Base-by-base conservation (phyloP, 2,329 filamentous ascomycete genomes). In the Clarireedia sp. region DNA sequence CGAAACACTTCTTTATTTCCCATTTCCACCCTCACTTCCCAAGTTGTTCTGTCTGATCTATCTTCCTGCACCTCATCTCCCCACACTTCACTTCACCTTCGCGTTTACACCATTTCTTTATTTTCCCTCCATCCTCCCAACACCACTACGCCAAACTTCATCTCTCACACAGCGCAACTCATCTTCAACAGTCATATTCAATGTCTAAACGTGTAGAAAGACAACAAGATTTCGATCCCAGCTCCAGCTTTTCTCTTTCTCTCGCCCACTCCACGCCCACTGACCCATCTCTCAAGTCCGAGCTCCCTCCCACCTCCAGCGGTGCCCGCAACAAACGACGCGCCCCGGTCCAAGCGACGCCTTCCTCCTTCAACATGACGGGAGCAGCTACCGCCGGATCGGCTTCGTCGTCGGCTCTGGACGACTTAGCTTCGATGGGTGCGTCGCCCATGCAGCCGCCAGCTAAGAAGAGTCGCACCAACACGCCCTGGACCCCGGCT, bases 401-500 rank as follows among this genome's bases (percentile, higher is more conserved):
- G 3, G 12, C 29, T 10, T 33, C 29, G 10, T 33, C 29, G 29
- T 33, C 29, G 3, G 29, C 29, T 3, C 29, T 33, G 29, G 29
- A 33, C 10, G 29, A 33, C 29, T 33, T 33, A 9, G n/a, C n/a
- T n/a, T 33, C 29, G 10, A 14, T 33, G 29, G 29, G 29, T 33
- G 29, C 29, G 29, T 9, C 10, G 29, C 29, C 29, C 10, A 74
- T 75, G 66, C 70, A 69, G 26, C 81, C 82, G 1, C 82, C 83
- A 6, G 77, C 81, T 48, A 99, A 97, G 76, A 96, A 96, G 76
- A 94, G 90, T 66, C 81, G 94, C 58, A 97, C 94, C n/a, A 99
- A 99, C 69, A 99, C 94, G 2, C 94, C 94, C 0, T 99, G 94
- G 94, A 96, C 91, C 2, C 89, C 92, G 2, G 88, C 88, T 36